Conservation (phyloP, 2,329 filamentous ascomycete species). For the Taxawa tesnikishii region DNA sequence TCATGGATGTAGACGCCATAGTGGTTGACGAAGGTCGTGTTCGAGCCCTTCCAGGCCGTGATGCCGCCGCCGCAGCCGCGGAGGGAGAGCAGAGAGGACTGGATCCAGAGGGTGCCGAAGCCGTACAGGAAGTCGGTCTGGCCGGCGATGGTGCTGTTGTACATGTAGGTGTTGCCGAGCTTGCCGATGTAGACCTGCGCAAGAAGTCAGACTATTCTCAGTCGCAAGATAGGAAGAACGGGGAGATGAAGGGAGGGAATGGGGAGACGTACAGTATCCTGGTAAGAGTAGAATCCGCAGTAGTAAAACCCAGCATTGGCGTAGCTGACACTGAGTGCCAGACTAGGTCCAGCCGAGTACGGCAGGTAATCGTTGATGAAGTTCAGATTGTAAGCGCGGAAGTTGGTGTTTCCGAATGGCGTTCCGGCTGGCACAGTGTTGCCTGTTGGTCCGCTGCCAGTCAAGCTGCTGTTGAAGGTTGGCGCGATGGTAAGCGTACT, state of each 20-base stretch:
- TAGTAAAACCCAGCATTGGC: conserved; percentile 58
- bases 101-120: conserved; percentile 52
- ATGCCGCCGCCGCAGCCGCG: conserved; percentile 54
- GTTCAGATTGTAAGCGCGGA: conserved; percentile 55
- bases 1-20: conserved; percentile 54
- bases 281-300: conserved; percentile 54
- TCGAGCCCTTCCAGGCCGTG: conserved; percentile 57
- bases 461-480: conserved; percentile 49
- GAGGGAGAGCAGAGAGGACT: conserved; percentile 40
- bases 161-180: conserved; percentile 53
- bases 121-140: conserved; percentile 59
- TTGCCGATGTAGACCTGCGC: conserved; percentile 52
- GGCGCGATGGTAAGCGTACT: conserved; percentile 51
- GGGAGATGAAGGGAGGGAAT: neutral
- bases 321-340: conserved; percentile 48
- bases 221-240: neutral
- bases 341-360: conserved; percentile 41
- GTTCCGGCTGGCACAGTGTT: conserved; percentile 48
- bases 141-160: conserved; percentile 47
- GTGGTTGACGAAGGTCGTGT: conserved; percentile 54
- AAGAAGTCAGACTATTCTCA: neutral
- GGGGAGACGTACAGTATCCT: conserved; percentile 44
- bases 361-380: conserved; percentile 49
- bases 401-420: conserved; percentile 51
- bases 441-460: conserved; percentile 50